Percentiles rank a stretch among this genome's conserved stretches.
Conservation (phyloP, 805 yeast genomes). For the Scheffersomyces stipitis region DNA sequence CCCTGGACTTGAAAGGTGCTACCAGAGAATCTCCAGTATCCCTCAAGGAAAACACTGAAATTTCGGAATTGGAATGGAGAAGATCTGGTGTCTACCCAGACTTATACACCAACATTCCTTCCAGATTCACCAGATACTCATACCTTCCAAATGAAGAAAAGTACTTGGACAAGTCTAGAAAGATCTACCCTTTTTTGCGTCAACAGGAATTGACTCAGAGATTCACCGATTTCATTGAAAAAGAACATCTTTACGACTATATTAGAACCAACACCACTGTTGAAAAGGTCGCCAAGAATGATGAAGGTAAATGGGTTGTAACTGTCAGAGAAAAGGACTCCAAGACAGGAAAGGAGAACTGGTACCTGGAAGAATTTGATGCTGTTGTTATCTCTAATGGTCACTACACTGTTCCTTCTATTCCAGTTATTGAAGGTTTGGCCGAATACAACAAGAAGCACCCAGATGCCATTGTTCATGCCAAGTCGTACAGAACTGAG, state of each 20-base stretch:
- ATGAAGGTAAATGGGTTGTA: conserved; percentile 39
- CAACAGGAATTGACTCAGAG: conserved; percentile 32
- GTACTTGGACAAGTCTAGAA: conserved; percentile 18
- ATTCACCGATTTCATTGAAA: conserved; percentile 24
- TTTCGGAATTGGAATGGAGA: conserved; percentile 32
- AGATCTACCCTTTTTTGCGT: conserved; percentile 38
- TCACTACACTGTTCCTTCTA: conserved; percentile 58
- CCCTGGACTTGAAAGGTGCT: conserved; percentile 14
- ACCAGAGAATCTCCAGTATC: conserved; percentile 17
- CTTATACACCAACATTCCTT: conserved; percentile 43
- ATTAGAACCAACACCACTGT: conserved; percentile 42
- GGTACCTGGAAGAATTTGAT: conserved; percentile 54
- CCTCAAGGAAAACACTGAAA: conserved; percentile 7
- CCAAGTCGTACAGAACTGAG: conserved; percentile 54
- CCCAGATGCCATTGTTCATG: conserved; percentile 55
- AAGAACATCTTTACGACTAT: conserved; percentile 25
- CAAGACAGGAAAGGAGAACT: conserved; percentile 18
- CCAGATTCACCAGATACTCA: conserved; percentile 37
- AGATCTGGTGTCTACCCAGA: conserved; percentile 37
- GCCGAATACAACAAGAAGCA: conserved; percentile 41
- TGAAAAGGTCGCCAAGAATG: conserved; percentile 31
- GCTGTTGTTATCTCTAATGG: conserved; percentile 67
- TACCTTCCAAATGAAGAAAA: conserved; percentile 25
- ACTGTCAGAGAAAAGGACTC: conserved; percentile 18
- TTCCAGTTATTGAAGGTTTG: conserved; percentile 58